Base-by-base conservation (phyloP, 164 flowering plant genomes). In the Vitis rupestris region DNA sequence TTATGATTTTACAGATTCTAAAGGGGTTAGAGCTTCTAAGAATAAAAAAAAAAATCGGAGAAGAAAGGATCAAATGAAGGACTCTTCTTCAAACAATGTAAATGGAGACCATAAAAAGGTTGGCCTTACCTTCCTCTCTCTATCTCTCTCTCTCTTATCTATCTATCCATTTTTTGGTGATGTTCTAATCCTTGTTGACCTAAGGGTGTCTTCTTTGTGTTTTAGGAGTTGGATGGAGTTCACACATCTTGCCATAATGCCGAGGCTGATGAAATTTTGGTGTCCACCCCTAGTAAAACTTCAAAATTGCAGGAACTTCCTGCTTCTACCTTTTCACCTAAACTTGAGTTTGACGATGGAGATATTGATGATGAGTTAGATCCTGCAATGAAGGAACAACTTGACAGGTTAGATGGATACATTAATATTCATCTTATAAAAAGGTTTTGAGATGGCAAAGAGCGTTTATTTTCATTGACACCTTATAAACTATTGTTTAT, bases 351-450 rank as follows among this genome's bases (percentile, higher is more conserved):
- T 82, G 94, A 88, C 65, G 97, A 86, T 76, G 80, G 71, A 50
- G 93, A 87, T 68, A 70, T 81, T 67, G 93, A 90, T 76, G 98
- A 90, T 79, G 97, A 78, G 72, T 72, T 90, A 50, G 98, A 93
- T 80, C 98, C 98, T 57, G 90, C 83, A 48, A 81, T 87, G 82
- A 88, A 79, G 79, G 93, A 88, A 74, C 78, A 90, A 71, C 80
- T 90, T 73, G 98, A 93, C 74, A 90, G 98, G 98, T 90, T 69
- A 75, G 80, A 29, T 59, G 44, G 64, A 27, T 8, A n/a, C 7
- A 37, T 37, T 37, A 37, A 37, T 37, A 8, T 37, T 37, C 0
- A 37, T 37, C 44, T 37, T 37, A 3, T 37, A 3, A 37, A 3
- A 37, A 37, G 27, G 44, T 37, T 4, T 37, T 37, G 44, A 37